Evolutionary conservation across 306 rosid species (phyloP).

Genomic region (Spatholobus suberectus): DNA sequence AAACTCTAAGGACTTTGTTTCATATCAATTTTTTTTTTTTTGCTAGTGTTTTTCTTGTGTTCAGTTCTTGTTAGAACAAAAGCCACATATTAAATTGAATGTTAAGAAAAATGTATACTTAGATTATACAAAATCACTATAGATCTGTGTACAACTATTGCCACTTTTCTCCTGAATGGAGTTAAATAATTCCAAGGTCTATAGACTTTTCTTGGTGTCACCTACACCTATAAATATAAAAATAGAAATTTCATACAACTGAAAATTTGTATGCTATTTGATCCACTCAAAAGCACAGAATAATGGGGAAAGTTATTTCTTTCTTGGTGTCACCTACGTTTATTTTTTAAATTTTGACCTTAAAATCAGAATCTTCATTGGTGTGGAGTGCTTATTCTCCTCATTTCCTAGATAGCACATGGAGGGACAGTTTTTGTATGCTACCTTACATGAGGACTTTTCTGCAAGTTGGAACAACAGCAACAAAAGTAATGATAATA

Average conservation of each 20-base stretch:
- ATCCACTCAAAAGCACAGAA: neutral
- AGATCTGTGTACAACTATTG: neutral
- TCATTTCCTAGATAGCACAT: neutral
- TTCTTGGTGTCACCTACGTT: neutral
- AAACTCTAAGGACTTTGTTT: slow-evolving; percentile 17
- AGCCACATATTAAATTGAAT: neutral
- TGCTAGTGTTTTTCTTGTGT: neutral
- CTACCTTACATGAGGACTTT: neutral
- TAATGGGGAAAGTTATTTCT: neutral
- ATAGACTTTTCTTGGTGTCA: neutral
- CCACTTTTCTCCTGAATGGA: neutral
- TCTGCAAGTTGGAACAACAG: neutral
- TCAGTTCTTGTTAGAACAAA: neutral
- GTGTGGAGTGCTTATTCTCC: neutral
- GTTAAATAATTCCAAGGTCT: neutral
- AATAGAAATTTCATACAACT: slow-evolving; percentile 12
- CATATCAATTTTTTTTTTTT: too few species aligned
- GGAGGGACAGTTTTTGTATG: neutral
- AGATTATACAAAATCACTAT: neutral
- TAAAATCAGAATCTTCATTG: neutral
- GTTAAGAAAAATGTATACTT: neutral
- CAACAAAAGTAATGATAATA: too few species aligned
- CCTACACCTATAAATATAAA: neutral
- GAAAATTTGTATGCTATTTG: neutral
- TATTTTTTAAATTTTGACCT: neutral